Evolutionary conservation across 139 green algal genomes (phyloP).

Genomic region (Coelastrella sp.): DNA sequence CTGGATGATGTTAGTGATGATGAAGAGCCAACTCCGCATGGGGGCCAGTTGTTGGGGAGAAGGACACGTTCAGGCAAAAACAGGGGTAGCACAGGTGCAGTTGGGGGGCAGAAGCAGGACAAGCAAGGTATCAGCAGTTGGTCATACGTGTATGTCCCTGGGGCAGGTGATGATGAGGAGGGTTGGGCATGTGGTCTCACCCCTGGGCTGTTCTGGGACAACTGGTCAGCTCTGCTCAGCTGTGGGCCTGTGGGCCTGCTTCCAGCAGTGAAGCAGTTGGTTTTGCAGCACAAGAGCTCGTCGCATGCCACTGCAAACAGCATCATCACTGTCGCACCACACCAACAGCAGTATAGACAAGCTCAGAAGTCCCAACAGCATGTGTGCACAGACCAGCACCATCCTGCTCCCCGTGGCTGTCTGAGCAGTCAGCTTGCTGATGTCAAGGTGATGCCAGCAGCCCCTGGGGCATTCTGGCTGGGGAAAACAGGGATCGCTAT

Average conservation of each 20-base stretch:
- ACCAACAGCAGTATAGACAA: background rate
- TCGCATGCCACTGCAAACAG: background rate
- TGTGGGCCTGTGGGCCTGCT: slow-evolving; percentile 64
- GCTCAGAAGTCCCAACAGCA: background rate
- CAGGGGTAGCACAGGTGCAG: too few species aligned
- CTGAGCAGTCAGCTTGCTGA: background rate
- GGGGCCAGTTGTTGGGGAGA: too few species aligned
- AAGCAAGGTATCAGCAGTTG: slow-evolving; percentile 2
- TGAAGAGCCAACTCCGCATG: too few species aligned
- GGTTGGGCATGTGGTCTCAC: slow-evolving; percentile 90
- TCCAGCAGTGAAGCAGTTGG: slow-evolving; percentile 54
- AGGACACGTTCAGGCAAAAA: too few species aligned
- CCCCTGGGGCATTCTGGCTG: slow-evolving; percentile 49
- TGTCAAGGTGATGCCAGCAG: background rate
- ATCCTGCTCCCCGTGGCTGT: slow-evolving; percentile 51
- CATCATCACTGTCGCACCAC: background rate
- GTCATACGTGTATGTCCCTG: slow-evolving; percentile 59
- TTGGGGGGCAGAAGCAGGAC: too few species aligned
- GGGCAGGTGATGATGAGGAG: slow-evolving; percentile 97
- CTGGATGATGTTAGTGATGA: slow-evolving; percentile 26
- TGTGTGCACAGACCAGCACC: slow-evolving; percentile 46
- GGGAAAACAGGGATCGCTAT: slow-evolving; percentile 59
- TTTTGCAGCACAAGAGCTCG: slow-evolving; percentile 47
- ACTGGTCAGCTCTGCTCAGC: slow-evolving; percentile 61
- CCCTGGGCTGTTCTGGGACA: slow-evolving; percentile 78